Evolutionary conservation across 495 filamentous ascomycete genomes (phyloP).

Genomic region (Penicillium tannophilum): DNA sequence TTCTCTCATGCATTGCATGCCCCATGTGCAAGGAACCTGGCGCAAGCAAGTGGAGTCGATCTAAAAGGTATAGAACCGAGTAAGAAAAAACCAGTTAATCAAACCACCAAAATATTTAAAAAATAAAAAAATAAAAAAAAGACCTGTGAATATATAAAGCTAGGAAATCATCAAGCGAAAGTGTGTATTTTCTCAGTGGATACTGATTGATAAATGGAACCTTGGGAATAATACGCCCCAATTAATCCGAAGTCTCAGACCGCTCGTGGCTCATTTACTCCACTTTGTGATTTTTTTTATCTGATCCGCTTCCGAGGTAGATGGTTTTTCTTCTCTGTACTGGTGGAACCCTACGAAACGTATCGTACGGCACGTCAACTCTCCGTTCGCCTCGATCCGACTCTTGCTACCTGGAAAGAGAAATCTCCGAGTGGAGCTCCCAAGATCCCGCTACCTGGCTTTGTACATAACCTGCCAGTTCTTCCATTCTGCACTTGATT

Average conservation of each 20-base stretch:
- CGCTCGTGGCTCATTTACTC: conserved; percentile 2
- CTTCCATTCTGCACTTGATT: conserved; percentile 3
- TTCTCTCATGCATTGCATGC: not conserved
- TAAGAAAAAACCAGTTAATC: not conserved
- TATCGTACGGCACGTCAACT: conserved; percentile 20
- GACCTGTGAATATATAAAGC: not conserved
- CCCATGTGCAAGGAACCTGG: conserved; percentile 15
- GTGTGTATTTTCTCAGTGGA: conserved; percentile 7
- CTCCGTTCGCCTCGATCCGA: conserved; percentile 23
- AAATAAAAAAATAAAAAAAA: conserved; percentile 2
- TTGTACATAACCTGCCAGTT: conserved; percentile 20
- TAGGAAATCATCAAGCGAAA: not conserved
- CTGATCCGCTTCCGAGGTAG: conserved; percentile 27
- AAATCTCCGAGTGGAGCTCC: conserved; percentile 19
- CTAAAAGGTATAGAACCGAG: not conserved
- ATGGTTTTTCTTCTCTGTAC: not conserved
- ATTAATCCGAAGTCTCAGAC: not conserved
- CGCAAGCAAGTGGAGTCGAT: conserved; percentile 11
- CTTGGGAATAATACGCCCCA: conserved; percentile 17
- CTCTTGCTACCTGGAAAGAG: conserved; percentile 7
- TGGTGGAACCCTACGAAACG: conserved; percentile 13
- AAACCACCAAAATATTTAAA: not conserved
- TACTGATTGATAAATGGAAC: conserved; percentile 36
- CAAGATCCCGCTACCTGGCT: conserved; percentile 8
- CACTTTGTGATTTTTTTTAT: conserved; percentile 24